These are phyloP conservation scores for Xylaria sp. DNA, from an alignment of 2,329 filamentous ascomycete species.

Conservation along the genomic window DNA sequence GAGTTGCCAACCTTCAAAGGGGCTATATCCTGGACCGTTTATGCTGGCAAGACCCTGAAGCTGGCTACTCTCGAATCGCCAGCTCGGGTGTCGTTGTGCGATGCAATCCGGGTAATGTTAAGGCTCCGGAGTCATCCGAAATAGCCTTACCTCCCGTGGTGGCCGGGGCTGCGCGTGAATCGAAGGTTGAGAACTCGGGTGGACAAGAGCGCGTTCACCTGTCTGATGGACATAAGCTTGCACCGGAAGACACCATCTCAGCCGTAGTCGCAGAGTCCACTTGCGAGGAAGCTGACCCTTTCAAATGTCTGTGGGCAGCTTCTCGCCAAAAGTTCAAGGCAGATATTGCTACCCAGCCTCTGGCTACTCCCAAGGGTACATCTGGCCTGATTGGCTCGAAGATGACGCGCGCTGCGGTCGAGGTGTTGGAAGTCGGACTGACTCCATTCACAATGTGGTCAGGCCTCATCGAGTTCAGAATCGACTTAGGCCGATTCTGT, in stretches of 20 bases:
- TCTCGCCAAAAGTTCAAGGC: not conserved
- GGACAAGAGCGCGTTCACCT: not conserved
- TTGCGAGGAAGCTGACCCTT: conserved; percentile 4
- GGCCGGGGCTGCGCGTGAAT: too few species aligned
- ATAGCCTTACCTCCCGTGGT: too few species aligned
- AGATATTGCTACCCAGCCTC: too few species aligned
- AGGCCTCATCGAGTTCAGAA: conserved; percentile 13
- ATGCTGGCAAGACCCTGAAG: conserved; percentile 1
- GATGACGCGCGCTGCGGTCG: too few species aligned
- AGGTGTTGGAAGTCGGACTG: not conserved
- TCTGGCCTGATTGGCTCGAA: too few species aligned
- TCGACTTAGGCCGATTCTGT: conserved; percentile 16
- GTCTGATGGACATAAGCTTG: not conserved
- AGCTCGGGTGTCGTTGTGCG: conserved; percentile 11
- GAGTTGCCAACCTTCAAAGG: conserved; percentile 5
- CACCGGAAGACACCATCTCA: not conserved
- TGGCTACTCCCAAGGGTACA: too few species aligned
- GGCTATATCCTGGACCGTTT: conserved; percentile 24
- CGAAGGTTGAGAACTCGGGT: not conserved
- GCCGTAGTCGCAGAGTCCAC: not conserved
- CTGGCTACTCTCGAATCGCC: conserved; percentile 19
- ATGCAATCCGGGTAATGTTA: conserved; percentile 10
- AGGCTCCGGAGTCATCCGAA: too few species aligned
- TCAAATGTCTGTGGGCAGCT: conserved; percentile 8
- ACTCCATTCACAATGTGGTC: conserved; percentile 11